A percentile compares a stretch with the other conserved stretches of the same genome.
phyloP scores from a whole-genome alignment of 2,329 filamentous ascomycete species.

The Alternaria longipes region DNA sequence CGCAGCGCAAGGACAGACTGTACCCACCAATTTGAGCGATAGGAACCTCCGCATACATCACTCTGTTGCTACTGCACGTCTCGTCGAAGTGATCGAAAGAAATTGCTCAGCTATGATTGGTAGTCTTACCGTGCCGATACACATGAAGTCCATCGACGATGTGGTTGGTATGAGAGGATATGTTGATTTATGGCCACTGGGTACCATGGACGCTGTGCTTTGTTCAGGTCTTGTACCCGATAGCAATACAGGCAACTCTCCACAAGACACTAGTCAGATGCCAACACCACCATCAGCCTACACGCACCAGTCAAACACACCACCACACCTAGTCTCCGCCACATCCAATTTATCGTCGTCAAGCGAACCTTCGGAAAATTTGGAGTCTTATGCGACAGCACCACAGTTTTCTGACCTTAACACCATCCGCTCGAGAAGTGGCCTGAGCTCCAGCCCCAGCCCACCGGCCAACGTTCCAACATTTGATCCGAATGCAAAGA shows the following conservation, averaged over 20 bases:
- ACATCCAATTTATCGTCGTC: slow-evolving; percentile 10
- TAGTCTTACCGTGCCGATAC: slow-evolving; percentile 37
- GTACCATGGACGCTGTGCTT: slow-evolving; percentile 39
- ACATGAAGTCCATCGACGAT: slow-evolving; percentile 33
- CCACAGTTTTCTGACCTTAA: slow-evolving; percentile 13
- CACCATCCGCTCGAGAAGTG: neutral
- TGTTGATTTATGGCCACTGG: slow-evolving; percentile 37
- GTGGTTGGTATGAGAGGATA: slow-evolving; percentile 42
- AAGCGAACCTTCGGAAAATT: slow-evolving; percentile 3
- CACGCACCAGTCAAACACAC: neutral
- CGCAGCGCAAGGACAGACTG: slow-evolving; percentile 6
- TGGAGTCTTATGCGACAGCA: slow-evolving; percentile 12
- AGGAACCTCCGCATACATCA: slow-evolving; percentile 27
- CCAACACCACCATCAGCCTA: slow-evolving; percentile 2
- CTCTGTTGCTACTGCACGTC: slow-evolving; percentile 26
- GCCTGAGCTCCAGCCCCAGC: neutral
- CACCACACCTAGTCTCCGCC: neutral
- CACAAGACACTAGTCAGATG: slow-evolving; percentile 3
- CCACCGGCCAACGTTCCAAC: slow-evolving; percentile 1
- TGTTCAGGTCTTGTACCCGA: slow-evolving; percentile 38
- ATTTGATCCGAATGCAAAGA: slow-evolving; percentile 7
- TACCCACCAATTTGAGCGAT: slow-evolving; percentile 22
- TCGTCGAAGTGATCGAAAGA: slow-evolving; percentile 37
- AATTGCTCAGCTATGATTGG: slow-evolving; percentile 35
- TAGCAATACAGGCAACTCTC: slow-evolving; percentile 16